Base-by-base conservation (phyloP, 2,329 filamentous ascomycete genomes). In the Sclerotinia spermophila region DNA sequence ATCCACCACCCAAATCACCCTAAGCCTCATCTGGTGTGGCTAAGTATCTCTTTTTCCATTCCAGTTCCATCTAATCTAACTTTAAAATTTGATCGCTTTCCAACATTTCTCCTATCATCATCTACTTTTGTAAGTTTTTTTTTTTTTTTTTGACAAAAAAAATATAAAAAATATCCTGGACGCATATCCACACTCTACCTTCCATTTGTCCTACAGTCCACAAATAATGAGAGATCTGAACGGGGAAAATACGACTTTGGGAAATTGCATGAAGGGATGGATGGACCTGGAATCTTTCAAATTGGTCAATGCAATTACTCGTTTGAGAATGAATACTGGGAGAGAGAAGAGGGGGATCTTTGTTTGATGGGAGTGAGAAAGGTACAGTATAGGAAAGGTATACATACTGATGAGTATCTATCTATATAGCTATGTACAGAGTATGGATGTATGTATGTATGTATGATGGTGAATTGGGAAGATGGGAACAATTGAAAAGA, bases 31-130 rank as follows among this genome's bases (percentile, higher is more conserved):
- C 4, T 11, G 62, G 35, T 27, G 62, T 65, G 33, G 62, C 62
- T 53, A 53, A 65, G 62, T 33, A 51, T 40, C 24, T 30, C 33
- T 27, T 19, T 65, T 21, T n/a, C n/a, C n/a, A n/a, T n/a, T n/a
- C n/a, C 27, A 17, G 13, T 27, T 65, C 19, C n/a, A 30, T 10
- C 15, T 53, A 65, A 65, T 65, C 17, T 38, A 53, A 53, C 45
- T 53, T 40, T 30, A 30, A 53, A 65, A 30, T 51, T 53, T 38
- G 45, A 53, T 65, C 45, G 62, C 44, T 65, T 65, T 53, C 33
- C 33, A 53, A 65, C 62, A 53, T 51, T 64, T 38, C 62, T 45
- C 62, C 61, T 53, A 65, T 65, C 48, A 53, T 53, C 48, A n/a
- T 27, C n/a, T 53, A n/a, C 48, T n/a, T n/a, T n/a, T 53, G 27